A percentile compares a stretch with the other conserved stretches of the same genome.
phyloP scores from a whole-genome alignment of 2,329 filamentous ascomycete species.

The Aspergillus nomiae region DNA sequence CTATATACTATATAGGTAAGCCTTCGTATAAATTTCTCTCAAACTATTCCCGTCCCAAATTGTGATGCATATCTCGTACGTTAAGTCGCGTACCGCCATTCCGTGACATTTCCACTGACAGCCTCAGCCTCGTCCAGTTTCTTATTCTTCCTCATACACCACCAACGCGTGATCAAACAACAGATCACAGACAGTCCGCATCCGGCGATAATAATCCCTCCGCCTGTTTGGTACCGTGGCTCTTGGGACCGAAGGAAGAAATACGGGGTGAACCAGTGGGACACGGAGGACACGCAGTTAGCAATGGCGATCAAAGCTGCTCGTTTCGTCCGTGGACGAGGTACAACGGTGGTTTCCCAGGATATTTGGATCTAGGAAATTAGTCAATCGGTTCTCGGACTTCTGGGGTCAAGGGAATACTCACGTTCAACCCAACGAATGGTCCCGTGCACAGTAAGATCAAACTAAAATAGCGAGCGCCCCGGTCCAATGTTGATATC shows the following conservation, averaged over 20 bases:
- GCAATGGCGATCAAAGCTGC: conserved; percentile 15
- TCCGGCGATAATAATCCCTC: neutral
- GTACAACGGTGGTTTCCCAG: conserved; percentile 16
- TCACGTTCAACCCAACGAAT: neutral
- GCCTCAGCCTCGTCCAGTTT: neutral
- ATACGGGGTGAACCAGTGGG: neutral
- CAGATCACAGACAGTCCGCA: neutral
- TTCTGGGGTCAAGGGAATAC: neutral
- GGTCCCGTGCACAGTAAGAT: conserved; percentile 14
- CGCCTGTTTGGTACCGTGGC: neutral
- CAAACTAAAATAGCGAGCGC: conserved; percentile 14
- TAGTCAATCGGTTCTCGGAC: neutral
- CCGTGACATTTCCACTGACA: neutral
- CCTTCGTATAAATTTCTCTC: neutral
- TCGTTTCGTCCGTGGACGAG: conserved; percentile 14
- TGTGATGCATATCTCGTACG: neutral
- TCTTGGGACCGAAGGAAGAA: neutral
- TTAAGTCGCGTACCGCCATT: neutral
- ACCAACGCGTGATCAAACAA: neutral
- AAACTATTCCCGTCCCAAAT: neutral
- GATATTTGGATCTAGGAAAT: conserved; percentile 14
- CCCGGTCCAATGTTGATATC: conserved; percentile 13
- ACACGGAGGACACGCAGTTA: conserved; percentile 16
- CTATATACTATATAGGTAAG: neutral
- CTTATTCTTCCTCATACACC: neutral